Base-by-base conservation (phyloP, 305 asterid species). In the Fraxinus baroniana region DNA sequence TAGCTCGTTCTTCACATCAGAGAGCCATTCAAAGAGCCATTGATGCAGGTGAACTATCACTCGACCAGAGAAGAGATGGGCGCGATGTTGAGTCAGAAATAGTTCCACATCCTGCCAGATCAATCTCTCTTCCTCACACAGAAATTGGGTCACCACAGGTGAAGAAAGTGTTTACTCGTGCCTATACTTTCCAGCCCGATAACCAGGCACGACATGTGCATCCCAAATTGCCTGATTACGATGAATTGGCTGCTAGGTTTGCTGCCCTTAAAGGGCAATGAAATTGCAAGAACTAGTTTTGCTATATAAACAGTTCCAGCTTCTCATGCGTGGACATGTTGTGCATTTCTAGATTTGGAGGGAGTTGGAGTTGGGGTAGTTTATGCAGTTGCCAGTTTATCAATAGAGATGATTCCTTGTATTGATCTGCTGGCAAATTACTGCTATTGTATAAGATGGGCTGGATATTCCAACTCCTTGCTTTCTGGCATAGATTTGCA, bases 201-300 rank as follows among this genome's bases (percentile, higher is more conserved):
- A 87, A 85, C 80, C 97, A 89, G 86, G 94, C 97, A 35, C 85
- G 79, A 9, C 98, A 94, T 66, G 99, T 96, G 87, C 99, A 96
- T 86, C 98, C 98, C 68, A 96, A 96, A 68, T 82, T 96, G 82
- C 99, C 99, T 4, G 93, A 96, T 83, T 96, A 96, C 24, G 98
- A 96, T 74, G 98, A 96, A 88, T 89, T 96, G 86, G 94, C 97
- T 71, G 98, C 97, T 20, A 88, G 93, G 62, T 94, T 96, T 87
- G 94, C 98, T 74, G 95, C 99, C 75, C 82, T 94, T 79, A 92
- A 86, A 89, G 97, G 97, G 77, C 79, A 88, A 83, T 92, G 76
- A 86, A 74, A 35, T 32, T 57, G 79, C 30, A 52, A 62, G 62
- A 49, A 17, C 62, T 52, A 52, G 62, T 9, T 26, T 52, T 52